phyloP scores from a whole-genome alignment of 2,329 filamentous ascomycete species.

The Verticillium nubilum region DNA sequence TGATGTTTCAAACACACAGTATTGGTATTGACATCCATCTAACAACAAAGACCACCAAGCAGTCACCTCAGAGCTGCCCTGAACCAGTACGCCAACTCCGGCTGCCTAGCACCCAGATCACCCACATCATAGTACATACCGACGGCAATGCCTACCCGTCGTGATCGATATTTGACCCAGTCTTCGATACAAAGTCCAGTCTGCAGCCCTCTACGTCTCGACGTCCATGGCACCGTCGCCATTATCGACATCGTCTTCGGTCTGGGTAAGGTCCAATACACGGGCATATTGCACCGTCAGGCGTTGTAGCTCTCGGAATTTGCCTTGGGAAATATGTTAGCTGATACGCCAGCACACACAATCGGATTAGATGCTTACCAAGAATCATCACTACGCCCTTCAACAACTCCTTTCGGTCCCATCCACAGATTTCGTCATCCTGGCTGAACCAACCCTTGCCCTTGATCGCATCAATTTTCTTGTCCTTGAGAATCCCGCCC shows the following conservation, averaged over 20 bases:
- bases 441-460: conserved; percentile 59
- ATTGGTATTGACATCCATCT: not conserved
- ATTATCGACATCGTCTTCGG: conserved; percentile 37
- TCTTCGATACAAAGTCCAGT: not conserved
- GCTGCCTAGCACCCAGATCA: not conserved
- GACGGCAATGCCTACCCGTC: not conserved
- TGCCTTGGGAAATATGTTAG: conserved; percentile 50
- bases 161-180: not conserved
- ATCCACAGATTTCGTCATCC: conserved; percentile 76
- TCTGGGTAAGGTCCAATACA: conserved; percentile 59
- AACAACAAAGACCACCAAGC: not conserved
- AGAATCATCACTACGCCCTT: conserved; percentile 90
- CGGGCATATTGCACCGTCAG: conserved; percentile 93
- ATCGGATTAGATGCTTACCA: conserved; percentile 51
- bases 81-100: not conserved
- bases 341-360: not conserved
- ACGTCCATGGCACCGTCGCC: conserved; percentile 33
- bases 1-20: not conserved
- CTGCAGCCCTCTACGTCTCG: conserved; percentile 20
- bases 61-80: not conserved
- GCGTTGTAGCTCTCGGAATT: conserved; percentile 90
- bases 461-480: conserved; percentile 38
- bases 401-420: conserved; percentile 80
- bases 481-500: conserved; percentile 63
- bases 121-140: not conserved